These are phyloP conservation scores for Cyberlindnera subsufficiens DNA, from an alignment of 805 yeast species.

Conservation along the genomic window DNA sequence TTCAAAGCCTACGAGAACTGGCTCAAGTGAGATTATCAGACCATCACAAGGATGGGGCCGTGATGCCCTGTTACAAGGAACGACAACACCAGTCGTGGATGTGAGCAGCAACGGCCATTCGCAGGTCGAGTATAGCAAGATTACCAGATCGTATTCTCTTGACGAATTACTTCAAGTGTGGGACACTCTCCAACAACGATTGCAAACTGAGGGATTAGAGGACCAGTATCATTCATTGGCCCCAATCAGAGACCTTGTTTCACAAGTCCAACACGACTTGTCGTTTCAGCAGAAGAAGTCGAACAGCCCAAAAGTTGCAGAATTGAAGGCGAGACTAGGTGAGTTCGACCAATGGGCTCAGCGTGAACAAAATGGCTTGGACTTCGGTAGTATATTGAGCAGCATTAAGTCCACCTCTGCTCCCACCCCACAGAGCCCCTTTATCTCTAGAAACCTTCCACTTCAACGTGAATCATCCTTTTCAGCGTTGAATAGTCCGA, in stretches of 20 bases:
- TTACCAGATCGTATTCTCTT: constrained; percentile 32
- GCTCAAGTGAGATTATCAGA: constrained; percentile 1
- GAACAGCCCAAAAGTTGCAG: constrained; percentile 5
- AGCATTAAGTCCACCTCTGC: constrained; percentile 8
- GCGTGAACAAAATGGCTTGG: constrained; percentile 18
- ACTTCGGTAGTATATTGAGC: constrained; percentile 18
- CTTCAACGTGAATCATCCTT: constrained; percentile 6
- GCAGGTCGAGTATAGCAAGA: constrained; percentile 1
- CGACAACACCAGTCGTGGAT: too few species aligned
- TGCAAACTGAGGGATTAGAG: constrained; percentile 22
- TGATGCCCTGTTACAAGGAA: too few species aligned
- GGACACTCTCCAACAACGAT: constrained; percentile 30
- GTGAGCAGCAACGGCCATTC: neutral
- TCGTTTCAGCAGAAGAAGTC: constrained; percentile 7
- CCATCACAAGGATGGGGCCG: too few species aligned
- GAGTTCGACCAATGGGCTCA: constrained; percentile 19
- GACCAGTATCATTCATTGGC: constrained; percentile 29
- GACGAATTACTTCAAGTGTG: constrained; percentile 51
- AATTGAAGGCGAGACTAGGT: constrained; percentile 13
- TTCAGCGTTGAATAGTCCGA: constrained; percentile 9
- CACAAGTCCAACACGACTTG: constrained; percentile 19
- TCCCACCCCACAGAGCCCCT: neutral
- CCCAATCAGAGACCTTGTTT: constrained; percentile 18
- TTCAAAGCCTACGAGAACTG: constrained; percentile 20
- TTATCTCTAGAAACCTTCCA: neutral